phyloP scores from a whole-genome alignment of 1,284 basidiomycete genomes.

The Schizophyllum amplum region DNA sequence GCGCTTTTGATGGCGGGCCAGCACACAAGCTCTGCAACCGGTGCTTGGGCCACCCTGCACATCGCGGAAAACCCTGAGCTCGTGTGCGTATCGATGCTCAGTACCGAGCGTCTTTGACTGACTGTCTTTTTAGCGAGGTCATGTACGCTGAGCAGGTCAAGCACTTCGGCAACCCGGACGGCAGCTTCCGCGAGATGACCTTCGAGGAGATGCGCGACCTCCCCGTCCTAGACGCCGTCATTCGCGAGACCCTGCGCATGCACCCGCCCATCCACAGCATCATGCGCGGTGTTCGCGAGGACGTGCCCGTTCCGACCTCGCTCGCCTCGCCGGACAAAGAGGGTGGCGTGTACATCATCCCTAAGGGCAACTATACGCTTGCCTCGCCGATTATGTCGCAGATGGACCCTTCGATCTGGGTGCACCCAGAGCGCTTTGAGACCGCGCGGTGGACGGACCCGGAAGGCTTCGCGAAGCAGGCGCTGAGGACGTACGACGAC shows the following conservation, averaged over 20 bases:
- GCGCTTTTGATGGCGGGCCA: slow-evolving; percentile 96
- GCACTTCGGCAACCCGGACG: slow-evolving; percentile 75
- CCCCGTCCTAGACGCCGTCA: slow-evolving; percentile 82
- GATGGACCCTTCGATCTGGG: slow-evolving; percentile 84
- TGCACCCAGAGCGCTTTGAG: slow-evolving; percentile 65
- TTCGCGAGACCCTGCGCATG: slow-evolving; percentile 88
- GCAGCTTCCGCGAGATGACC: slow-evolving; percentile 72
- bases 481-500: slow-evolving; percentile 68
- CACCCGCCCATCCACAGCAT: slow-evolving; percentile 93
- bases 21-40: slow-evolving; percentile 92
- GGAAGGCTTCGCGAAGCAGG: slow-evolving; percentile 68
- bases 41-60: slow-evolving; percentile 89
- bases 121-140: slow-evolving; percentile 44
- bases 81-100: slow-evolving; percentile 43
- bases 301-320: slow-evolving; percentile 77
- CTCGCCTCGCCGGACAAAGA: slow-evolving; percentile 74
- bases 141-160: slow-evolving; percentile 87
- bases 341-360: slow-evolving; percentile 73
- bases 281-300: slow-evolving; percentile 83
- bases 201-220: slow-evolving; percentile 84
- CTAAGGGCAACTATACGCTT: slow-evolving; percentile 87
- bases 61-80: slow-evolving; percentile 76
- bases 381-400: slow-evolving; percentile 88
- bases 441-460: slow-evolving; percentile 83
- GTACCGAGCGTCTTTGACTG: slow-evolving; percentile 3